These are phyloP conservation scores for Takakia lepidozioides DNA, from an alignment of 225 moss, liverwort and hornwort genomes.

Conservation along the genomic window DNA sequence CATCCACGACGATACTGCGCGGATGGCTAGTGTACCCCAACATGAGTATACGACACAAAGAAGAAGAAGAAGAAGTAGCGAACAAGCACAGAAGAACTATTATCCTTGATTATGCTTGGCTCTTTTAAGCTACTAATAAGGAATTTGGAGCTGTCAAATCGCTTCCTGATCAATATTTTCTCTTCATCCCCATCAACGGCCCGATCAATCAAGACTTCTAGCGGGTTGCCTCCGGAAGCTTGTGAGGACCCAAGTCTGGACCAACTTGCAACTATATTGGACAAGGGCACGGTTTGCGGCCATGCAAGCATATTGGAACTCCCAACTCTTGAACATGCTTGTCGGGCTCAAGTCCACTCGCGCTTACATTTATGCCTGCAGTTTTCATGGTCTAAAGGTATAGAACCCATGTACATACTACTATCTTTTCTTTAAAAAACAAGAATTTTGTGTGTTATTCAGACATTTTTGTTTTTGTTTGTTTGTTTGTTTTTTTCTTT, in stretches of 20 bases:
- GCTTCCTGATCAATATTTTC: no score
- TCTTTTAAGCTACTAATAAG: no score
- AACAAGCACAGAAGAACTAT: no score
- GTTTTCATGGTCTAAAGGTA: constrained; percentile 19
- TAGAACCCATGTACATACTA: neutral
- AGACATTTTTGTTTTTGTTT: neutral
- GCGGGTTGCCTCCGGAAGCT: constrained; percentile 25
- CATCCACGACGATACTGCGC: no score
- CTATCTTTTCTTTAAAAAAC: neutral
- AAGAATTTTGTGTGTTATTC: neutral
- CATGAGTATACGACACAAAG: no score
- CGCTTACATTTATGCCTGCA: constrained; percentile 11
- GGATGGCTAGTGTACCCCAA: no score
- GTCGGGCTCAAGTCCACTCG: constrained; percentile 12
- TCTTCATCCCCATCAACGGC: neutral
- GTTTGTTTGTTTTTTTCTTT: neutral
- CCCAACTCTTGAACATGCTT: constrained; percentile 15
- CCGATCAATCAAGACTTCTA: neutral
- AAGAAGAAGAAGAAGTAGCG: no score
- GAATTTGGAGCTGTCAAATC: no score
- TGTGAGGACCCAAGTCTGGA: constrained; percentile 17
- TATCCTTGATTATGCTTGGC: no score
- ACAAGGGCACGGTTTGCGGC: constrained; percentile 11
- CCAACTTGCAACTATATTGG: constrained; percentile 11
- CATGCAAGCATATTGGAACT: constrained; percentile 20